Conservation (phyloP, 805 yeast species). For the Candida mattraensis region DNA sequence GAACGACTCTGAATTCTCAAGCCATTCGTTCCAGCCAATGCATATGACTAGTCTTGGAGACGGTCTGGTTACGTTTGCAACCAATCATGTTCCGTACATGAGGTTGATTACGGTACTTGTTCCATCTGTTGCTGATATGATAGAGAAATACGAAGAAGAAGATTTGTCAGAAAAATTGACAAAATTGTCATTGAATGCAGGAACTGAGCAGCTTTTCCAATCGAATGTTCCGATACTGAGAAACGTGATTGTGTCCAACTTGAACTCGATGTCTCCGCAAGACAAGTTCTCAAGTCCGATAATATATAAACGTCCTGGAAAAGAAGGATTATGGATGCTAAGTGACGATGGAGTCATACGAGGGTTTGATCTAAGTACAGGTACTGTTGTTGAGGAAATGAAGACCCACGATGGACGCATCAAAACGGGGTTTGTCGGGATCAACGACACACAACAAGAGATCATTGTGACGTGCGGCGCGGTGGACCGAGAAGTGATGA, state of each 20-base stretch:
- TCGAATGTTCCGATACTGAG: conserved; percentile 32
- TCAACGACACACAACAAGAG: conserved; percentile 33
- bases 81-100: conserved; percentile 80
- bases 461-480: conserved; percentile 50
- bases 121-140: conserved; percentile 32
- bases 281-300: conserved; percentile 60
- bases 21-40: conserved; percentile 63
- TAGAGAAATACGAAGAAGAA: conserved; percentile 4
- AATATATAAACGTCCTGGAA: conserved; percentile 31
- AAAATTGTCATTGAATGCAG: conserved; percentile 5
- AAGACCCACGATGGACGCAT: conserved; percentile 47
- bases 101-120: conserved; percentile 55
- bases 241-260: conserved; percentile 41
- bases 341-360: conserved; percentile 69
- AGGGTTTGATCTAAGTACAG: conserved; percentile 53
- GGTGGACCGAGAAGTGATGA: conserved; percentile 38
- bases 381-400: conserved; percentile 34
- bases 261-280: conserved; percentile 60
- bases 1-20: conserved; percentile 72
- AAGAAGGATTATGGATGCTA: conserved; percentile 59
- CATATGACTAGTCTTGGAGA: conserved; percentile 32
- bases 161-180: conserved; percentile 7
- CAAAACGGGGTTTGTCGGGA: conserved; percentile 39
- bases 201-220: conserved; percentile 22
- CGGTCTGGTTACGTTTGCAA: conserved; percentile 55